phyloP scores from a whole-genome alignment of 805 yeast genomes.

The Millerozyma miso region DNA sequence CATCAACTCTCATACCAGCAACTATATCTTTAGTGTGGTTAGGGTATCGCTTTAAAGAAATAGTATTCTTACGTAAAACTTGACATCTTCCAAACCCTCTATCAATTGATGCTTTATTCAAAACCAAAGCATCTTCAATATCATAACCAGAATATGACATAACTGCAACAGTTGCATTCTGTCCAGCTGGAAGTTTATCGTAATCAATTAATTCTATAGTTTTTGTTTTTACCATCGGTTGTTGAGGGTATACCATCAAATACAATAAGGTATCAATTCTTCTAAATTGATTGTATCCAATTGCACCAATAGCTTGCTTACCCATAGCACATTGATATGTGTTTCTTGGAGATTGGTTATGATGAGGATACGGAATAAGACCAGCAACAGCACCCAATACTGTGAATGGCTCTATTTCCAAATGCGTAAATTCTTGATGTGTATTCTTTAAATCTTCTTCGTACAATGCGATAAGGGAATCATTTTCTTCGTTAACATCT shows the following conservation, averaged over 20 bases:
- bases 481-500: slow-evolving; percentile 97
- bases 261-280: slow-evolving; percentile 92
- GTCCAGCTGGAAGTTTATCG: slow-evolving; percentile 97
- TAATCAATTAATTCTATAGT: slow-evolving; percentile 94
- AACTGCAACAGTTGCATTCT: slow-evolving; percentile 97
- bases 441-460: slow-evolving; percentile 51
- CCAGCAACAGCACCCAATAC: slow-evolving; percentile 92
- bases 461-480: slow-evolving; percentile 85
- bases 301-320: slow-evolving; percentile 99
- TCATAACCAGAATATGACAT: slow-evolving; percentile 99
- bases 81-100: slow-evolving; percentile 98
- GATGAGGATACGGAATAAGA: slow-evolving; percentile 87
- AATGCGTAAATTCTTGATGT: slow-evolving; percentile 61
- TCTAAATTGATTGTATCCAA: slow-evolving; percentile 93
- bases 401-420: slow-evolving; percentile 94
- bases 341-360: slow-evolving; percentile 88
- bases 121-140: slow-evolving; percentile 96
- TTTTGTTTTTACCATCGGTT: slow-evolving; percentile 97
- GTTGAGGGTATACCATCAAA: slow-evolving; percentile 98
- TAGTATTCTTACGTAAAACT: slow-evolving; percentile 86
- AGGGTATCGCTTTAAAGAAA: slow-evolving; percentile 85
- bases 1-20: slow-evolving; percentile 87
- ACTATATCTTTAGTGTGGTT: slow-evolving; percentile 90
- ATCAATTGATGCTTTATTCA: slow-evolving; percentile 89
- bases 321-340: slow-evolving; percentile 96